Evolutionary conservation across 2,329 filamentous ascomycete genomes (phyloP).

Genomic region (Aspergillus novoparasiticus): DNA sequence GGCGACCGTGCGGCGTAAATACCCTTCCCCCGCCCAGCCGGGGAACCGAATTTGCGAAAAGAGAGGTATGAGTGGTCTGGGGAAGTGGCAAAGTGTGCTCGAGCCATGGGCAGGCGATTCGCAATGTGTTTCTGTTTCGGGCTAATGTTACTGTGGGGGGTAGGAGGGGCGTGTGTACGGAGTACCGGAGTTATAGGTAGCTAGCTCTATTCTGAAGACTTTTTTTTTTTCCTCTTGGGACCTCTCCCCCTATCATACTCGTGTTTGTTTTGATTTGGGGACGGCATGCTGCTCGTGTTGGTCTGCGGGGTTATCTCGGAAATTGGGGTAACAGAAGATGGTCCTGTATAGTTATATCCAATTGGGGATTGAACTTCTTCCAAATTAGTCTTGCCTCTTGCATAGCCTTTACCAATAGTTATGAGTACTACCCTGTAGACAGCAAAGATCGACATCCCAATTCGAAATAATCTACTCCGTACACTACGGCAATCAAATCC

Average conservation of each 20-base stretch:
- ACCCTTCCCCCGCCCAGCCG: neutral
- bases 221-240: neutral
- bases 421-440: neutral
- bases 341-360: too few relatives aligned
- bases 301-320: too few relatives aligned
- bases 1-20: neutral
- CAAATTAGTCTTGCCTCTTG: neutral
- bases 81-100: neutral
- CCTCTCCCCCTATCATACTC: too few relatives aligned
- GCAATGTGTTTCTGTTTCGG: neutral
- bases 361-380: too few relatives aligned
- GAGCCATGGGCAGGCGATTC: neutral
- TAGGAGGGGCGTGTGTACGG: neutral
- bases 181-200: neutral
- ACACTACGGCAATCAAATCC: neutral
- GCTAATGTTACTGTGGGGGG: neutral
- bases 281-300: too few relatives aligned
- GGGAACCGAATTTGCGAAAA: neutral
- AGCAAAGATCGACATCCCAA: neutral
- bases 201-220: neutral
- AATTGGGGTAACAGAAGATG: too few relatives aligned
- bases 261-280: neutral
- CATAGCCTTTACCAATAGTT: neutral
- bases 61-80: neutral
- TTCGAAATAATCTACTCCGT: neutral